Evolutionary conservation across 768 basidiomycete species (phyloP).

Genomic region (Boletus tomentosulus): DNA sequence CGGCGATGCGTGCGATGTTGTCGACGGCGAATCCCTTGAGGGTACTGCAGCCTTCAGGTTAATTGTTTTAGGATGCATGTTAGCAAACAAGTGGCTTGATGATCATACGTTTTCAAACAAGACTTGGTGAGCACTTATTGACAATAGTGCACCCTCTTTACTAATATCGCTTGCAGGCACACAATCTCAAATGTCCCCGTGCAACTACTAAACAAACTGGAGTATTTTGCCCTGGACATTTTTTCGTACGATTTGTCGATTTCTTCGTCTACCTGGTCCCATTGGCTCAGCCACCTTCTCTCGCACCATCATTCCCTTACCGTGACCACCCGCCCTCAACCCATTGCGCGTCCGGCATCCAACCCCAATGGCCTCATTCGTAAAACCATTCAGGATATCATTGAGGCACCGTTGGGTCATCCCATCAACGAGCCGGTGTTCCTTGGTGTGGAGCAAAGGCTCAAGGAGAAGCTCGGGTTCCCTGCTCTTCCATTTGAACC

Average conservation of each 20-base stretch:
- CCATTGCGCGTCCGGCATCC: slow-evolving; percentile 72
- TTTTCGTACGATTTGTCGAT: slow-evolving; percentile 70
- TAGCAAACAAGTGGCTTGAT: slow-evolving; percentile 86
- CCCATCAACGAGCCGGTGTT: slow-evolving; percentile 56
- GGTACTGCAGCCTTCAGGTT: slow-evolving; percentile 66
- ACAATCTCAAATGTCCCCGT: slow-evolving; percentile 75
- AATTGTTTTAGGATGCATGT: slow-evolving; percentile 76
- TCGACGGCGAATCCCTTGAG: slow-evolving; percentile 48
- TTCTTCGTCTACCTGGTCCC: slow-evolving; percentile 57
- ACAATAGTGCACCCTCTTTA: neutral
- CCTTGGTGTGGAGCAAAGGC: slow-evolving; percentile 64
- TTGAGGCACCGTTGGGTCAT: slow-evolving; percentile 42
- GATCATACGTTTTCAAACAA: slow-evolving; percentile 89
- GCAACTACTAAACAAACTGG: slow-evolving; percentile 63
- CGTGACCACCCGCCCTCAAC: slow-evolving; percentile 59
- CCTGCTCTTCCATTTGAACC: slow-evolving; percentile 35
- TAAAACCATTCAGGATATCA: slow-evolving; percentile 64
- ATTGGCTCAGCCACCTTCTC: slow-evolving; percentile 65
- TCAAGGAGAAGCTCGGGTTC: slow-evolving; percentile 47
- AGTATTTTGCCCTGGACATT: slow-evolving; percentile 65
- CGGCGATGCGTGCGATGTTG: slow-evolving; percentile 41
- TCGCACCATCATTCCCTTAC: slow-evolving; percentile 62
- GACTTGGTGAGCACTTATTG: slow-evolving; percentile 58
- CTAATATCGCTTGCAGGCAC: slow-evolving; percentile 48
- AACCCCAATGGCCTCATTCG: slow-evolving; percentile 69